A percentile compares a stretch with the other conserved stretches of the same genome.
These are phyloP conservation scores for Beauveria pseudobassiana DNA, from an alignment of 2,329 filamentous ascomycete genomes.

Conservation along the genomic window DNA sequence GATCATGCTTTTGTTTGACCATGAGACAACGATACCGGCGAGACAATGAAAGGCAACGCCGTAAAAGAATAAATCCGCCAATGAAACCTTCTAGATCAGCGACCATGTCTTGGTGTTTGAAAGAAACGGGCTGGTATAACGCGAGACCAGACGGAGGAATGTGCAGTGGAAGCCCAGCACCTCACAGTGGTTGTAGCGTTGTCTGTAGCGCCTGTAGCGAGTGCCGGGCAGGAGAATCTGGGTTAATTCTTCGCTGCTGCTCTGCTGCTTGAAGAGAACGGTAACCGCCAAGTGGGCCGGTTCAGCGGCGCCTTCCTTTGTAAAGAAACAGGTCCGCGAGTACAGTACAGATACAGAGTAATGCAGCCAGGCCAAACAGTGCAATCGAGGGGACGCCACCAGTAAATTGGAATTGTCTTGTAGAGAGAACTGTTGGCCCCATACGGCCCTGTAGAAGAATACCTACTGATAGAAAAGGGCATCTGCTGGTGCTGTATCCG, in stretches of 20 bases:
- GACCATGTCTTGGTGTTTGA: neutral
- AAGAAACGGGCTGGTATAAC: neutral
- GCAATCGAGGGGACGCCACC: too few relatives aligned
- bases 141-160: neutral
- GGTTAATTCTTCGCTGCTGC: neutral
- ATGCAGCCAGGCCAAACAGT: too few relatives aligned
- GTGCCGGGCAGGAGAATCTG: neutral
- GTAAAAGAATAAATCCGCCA: neutral
- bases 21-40: neutral
- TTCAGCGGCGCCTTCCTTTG: neutral
- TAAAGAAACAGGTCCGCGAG: neutral
- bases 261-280: neutral
- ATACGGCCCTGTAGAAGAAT: too few relatives aligned
- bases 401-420: too few relatives aligned
- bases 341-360: too few relatives aligned
- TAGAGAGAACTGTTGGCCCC: too few relatives aligned
- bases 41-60: neutral
- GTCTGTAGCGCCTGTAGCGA: neutral
- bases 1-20: too few relatives aligned
- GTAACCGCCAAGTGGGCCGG: conserved; percentile 4
- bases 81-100: neutral
- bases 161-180: too few relatives aligned
- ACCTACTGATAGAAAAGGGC: too few relatives aligned
- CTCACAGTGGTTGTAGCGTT: neutral
- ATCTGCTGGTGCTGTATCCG: too few relatives aligned